Conservation (phyloP, 768 basidiomycete genomes). For the Mycena indigotica region DNA sequence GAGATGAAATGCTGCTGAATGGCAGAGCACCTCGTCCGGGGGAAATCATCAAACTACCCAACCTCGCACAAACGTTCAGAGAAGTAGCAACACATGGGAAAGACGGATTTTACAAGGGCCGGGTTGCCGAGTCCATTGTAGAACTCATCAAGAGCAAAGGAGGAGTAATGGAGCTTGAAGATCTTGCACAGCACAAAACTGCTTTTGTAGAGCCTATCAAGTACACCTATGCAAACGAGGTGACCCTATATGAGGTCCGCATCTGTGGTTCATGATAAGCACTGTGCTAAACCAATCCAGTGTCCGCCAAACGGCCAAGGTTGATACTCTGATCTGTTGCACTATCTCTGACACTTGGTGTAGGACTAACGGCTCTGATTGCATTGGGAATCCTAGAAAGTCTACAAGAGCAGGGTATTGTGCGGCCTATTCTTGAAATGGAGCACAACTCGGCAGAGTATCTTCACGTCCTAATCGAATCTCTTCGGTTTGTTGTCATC, state of each 20-base stretch:
- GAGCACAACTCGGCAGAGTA: conserved; percentile 92
- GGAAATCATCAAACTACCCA: conserved; percentile 78
- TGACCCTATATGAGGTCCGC: conserved; percentile 87
- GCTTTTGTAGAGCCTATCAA: conserved; percentile 87
- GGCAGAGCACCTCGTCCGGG: conserved; percentile 85
- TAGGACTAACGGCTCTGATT: conserved; percentile 87
- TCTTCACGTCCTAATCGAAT: conserved; percentile 84
- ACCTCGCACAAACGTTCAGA: conserved; percentile 83
- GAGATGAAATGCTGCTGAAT: conserved; percentile 82
- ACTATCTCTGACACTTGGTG: too few relatives aligned
- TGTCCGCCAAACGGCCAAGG: conserved; percentile 98
- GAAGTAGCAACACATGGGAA: conserved; percentile 80
- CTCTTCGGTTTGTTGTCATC: conserved; percentile 59
- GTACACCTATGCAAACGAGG: conserved; percentile 83
- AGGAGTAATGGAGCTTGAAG: conserved; percentile 92
- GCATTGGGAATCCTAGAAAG: conserved; percentile 92
- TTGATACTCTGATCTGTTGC: too few relatives aligned
- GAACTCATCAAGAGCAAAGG: conserved; percentile 83
- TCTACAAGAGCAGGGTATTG: conserved; percentile 73
- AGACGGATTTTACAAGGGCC: conserved; percentile 92
- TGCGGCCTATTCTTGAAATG: conserved; percentile 70
- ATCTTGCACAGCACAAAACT: conserved; percentile 81
- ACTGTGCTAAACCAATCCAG: conserved; percentile 37
- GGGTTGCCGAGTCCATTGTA: conserved; percentile 86
- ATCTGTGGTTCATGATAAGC: neutral